These are phyloP conservation scores for Cochlearia excelsa DNA, from an alignment of 345 rosid species.

Conservation along the genomic window DNA sequence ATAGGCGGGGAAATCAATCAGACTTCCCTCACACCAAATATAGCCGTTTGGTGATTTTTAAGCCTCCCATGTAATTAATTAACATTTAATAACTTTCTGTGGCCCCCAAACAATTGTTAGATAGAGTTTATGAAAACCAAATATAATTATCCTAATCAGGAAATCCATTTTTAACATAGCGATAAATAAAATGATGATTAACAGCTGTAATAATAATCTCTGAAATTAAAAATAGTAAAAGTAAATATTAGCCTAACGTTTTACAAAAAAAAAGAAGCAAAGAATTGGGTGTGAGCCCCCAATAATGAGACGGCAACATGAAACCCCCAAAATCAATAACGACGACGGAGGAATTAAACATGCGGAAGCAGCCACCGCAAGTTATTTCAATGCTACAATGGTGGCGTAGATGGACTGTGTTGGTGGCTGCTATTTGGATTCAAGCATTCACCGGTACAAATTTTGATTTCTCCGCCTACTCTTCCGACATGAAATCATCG, in stretches of 20 bases:
- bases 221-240: constrained; percentile 21
- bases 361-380: constrained; percentile 4
- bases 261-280: background rate
- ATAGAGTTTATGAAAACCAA: no score
- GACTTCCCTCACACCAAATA: constrained; percentile 13
- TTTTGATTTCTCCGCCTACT: constrained; percentile 75
- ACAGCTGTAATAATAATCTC: no score
- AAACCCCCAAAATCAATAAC: background rate
- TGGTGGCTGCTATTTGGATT: constrained; percentile 62
- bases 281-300: background rate
- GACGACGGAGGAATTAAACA: background rate
- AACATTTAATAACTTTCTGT: no score
- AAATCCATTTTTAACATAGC: no score
- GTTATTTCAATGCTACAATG: constrained; percentile 16
- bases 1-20: background rate
- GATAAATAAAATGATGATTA: no score
- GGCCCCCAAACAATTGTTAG: no score
- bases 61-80: background rate
- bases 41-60: constrained; percentile 26
- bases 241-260: constrained; percentile 14
- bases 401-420: constrained; percentile 63
- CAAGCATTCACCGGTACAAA: constrained; percentile 87
- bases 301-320: constrained; percentile 23
- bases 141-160: no score
- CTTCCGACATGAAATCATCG: constrained; percentile 53